Evolutionary conservation across 2,329 filamentous ascomycete genomes (phyloP).

Genomic region (Penicillium sp.): DNA sequence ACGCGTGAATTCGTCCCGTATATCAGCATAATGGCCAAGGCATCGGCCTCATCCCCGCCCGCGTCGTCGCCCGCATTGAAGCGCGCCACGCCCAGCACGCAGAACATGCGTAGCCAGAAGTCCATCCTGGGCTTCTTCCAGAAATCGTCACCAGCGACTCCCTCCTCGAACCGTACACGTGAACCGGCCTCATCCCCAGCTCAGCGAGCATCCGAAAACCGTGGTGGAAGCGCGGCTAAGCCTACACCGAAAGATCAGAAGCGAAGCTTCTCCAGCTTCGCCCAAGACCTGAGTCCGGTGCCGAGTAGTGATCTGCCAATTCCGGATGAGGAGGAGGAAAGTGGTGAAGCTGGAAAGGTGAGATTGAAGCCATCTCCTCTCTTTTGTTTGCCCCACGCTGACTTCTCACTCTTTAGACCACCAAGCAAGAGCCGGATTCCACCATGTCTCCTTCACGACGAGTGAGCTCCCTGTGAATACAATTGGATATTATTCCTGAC

Average conservation of each 20-base stretch:
- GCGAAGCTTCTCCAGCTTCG: constrained; percentile 41
- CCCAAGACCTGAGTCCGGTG: constrained; percentile 65
- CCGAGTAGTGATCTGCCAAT: constrained; percentile 77
- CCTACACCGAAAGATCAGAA: constrained; percentile 49
- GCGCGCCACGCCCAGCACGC: constrained; percentile 42
- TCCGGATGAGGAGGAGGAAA: constrained; percentile 63
- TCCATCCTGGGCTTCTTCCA: constrained; percentile 81
- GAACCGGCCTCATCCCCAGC: constrained; percentile 42
- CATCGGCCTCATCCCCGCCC: constrained; percentile 36
- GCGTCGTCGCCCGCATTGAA: constrained; percentile 41
- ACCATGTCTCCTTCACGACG: constrained; percentile 78
- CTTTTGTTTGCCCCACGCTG: not conserved
- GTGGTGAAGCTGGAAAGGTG: constrained; percentile 39
- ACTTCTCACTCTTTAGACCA: constrained; percentile 39
- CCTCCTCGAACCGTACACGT: constrained; percentile 28
- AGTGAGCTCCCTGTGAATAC: constrained; percentile 51
- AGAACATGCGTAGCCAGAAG: constrained; percentile 62
- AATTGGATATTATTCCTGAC: not conserved
- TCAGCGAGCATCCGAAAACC: constrained; percentile 34
- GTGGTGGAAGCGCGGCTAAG: constrained; percentile 30
- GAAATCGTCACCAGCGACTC: constrained; percentile 54
- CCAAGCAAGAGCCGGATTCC: constrained; percentile 39
- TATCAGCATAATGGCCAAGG: constrained; percentile 39
- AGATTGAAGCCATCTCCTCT: constrained; percentile 16
- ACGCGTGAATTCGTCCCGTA: not conserved